Evolutionary conservation across 768 basidiomycete genomes (phyloP).

Genomic region (Collybiopsis confluens): DNA sequence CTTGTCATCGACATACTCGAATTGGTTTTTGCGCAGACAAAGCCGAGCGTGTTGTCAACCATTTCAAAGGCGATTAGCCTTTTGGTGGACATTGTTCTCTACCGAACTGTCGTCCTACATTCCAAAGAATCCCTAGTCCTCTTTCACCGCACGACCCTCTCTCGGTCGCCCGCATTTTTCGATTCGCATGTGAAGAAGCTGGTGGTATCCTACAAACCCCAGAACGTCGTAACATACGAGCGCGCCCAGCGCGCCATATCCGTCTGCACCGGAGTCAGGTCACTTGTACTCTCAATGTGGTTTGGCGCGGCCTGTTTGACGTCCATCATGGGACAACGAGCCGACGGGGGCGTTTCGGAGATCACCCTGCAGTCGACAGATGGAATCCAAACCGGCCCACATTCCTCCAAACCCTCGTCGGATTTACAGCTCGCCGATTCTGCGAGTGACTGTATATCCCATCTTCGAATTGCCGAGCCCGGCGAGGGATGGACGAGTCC

Average conservation of each 20-base stretch:
- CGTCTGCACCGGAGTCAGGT: constrained; percentile 28
- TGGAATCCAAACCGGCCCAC: constrained; percentile 7
- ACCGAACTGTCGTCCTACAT: constrained; percentile 34
- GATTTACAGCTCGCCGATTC: constrained; percentile 7
- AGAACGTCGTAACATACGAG: constrained; percentile 13
- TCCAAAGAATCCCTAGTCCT: constrained; percentile 23
- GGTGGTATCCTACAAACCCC: constrained; percentile 24
- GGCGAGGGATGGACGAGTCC: constrained; percentile 31
- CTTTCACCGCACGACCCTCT: constrained; percentile 30
- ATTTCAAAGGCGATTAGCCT: constrained; percentile 20
- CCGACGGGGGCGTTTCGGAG: constrained; percentile 17
- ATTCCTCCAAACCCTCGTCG: constrained; percentile 4
- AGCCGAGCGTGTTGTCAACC: constrained; percentile 17
- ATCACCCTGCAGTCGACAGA: constrained; percentile 26
- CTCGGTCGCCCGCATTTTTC: constrained; percentile 23
- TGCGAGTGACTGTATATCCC: constrained; percentile 23
- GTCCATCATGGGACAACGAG: constrained; percentile 6
- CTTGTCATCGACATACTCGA: constrained; percentile 33
- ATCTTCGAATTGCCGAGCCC: constrained; percentile 37
- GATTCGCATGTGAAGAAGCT: constrained; percentile 30
- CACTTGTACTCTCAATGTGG: constrained; percentile 24
- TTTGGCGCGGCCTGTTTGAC: constrained; percentile 16
- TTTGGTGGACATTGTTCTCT: constrained; percentile 32
- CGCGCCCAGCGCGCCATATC: constrained; percentile 24
- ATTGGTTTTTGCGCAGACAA: constrained; percentile 22